Conservation (phyloP, 202 grass and related monocot species). For the Panicum virgatum region DNA sequence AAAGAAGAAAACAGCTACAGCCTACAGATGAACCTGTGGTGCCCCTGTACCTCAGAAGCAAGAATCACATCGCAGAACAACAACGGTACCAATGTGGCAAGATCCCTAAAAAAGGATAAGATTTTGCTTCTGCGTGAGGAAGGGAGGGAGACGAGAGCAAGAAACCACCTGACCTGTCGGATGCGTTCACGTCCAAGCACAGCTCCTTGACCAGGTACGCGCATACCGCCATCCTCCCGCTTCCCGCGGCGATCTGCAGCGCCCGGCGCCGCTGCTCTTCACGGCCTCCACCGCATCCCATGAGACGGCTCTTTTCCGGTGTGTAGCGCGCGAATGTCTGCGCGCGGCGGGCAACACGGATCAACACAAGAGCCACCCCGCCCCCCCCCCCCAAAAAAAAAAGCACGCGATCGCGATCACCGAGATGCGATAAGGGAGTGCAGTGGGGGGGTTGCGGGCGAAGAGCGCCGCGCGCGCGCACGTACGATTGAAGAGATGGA, state of each 20-base stretch:
- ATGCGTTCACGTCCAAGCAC: neutral
- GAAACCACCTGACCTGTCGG: neutral
- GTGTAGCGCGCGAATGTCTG: neutral
- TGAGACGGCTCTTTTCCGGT: neutral
- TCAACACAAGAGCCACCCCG: no score
- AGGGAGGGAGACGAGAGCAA: neutral
- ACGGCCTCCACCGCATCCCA: neutral
- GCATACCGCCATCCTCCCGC: neutral
- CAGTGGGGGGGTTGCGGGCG: no score
- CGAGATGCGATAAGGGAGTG: neutral
- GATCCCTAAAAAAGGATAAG: neutral
- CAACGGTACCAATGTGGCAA: neutral
- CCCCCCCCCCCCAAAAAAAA: neutral
- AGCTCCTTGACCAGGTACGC: conserved; percentile 6
- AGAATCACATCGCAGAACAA: neutral
- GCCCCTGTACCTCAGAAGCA: no score
- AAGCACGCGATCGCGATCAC: neutral
- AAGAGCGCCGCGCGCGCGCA: no score
- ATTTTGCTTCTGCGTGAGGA: neutral
- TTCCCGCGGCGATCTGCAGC: neutral
- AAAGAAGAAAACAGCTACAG: no score
- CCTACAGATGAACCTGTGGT: neutral
- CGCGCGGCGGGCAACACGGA: neutral
- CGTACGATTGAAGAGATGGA: no score
- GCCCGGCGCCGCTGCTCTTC: neutral